A percentile compares a stretch with the other conserved stretches of the same genome.
phyloP scores from a whole-genome alignment of 305 asterid species.

The Rubia occidens region DNA sequence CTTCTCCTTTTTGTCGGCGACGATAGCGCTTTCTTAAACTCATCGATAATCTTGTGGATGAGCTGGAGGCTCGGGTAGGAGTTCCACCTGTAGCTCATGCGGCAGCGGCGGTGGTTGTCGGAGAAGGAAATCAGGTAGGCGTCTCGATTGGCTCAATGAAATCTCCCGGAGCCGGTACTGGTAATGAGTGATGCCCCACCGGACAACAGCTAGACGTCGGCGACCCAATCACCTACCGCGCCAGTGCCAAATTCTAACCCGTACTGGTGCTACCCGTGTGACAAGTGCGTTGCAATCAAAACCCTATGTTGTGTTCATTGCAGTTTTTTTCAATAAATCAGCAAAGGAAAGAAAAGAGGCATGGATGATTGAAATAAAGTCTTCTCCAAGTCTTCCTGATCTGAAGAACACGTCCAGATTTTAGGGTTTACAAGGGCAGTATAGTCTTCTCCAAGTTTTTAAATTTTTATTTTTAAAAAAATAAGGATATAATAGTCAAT shows the following conservation, averaged over 20 bases:
- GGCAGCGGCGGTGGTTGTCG: slow-evolving; percentile 24
- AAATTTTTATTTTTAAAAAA: too few species aligned
- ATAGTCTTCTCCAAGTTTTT: too few species aligned
- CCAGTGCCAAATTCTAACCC: slow-evolving; percentile 19
- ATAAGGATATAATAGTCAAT: too few species aligned
- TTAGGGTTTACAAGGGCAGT: too few species aligned
- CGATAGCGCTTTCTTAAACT: slow-evolving; percentile 47
- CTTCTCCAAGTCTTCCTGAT: too few species aligned
- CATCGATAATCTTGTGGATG: slow-evolving; percentile 33
- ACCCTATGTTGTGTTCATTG: slow-evolving; percentile 20
- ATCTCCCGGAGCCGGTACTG: not conserved
- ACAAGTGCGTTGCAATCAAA: slow-evolving; percentile 64
- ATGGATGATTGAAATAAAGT: too few species aligned
- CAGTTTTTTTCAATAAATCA: too few species aligned
- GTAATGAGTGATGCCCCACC: slow-evolving; percentile 30
- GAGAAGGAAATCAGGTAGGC: slow-evolving; percentile 31
- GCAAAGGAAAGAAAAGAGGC: too few species aligned
- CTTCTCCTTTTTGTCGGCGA: slow-evolving; percentile 32
- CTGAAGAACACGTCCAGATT: too few species aligned
- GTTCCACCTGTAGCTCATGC: slow-evolving; percentile 86
- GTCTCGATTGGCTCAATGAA: not conserved
- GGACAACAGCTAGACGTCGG: slow-evolving; percentile 7
- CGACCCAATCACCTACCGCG: slow-evolving; percentile 11
- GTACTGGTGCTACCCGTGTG: slow-evolving; percentile 83
- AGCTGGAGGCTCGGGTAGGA: slow-evolving; percentile 73